Evolutionary conservation across 148 eudicot species (phyloP), one percentile per base, ranked within the genome.

Genomic region (Chenopodium suecicum): DNA sequence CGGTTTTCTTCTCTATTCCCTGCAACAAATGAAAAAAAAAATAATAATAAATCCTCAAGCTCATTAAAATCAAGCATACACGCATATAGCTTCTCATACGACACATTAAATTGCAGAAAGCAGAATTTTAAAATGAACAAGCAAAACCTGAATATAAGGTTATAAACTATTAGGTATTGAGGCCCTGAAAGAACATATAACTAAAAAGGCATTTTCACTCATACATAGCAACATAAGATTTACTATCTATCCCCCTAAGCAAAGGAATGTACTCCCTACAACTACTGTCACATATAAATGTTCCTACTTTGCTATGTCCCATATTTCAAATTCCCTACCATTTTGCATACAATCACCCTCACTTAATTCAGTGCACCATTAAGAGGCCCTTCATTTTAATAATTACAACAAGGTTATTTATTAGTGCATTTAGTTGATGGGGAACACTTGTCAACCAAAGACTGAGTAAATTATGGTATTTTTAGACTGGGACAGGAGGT

Each of bases 1-100:
- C 89, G 37, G 93, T 92, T 86, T 95, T 95, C 87, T 95, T 95
- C 84, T 95, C 98, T 70, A 95, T 95, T 34, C 98, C 98, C 98
- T 95, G 85, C 67, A 81, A 64, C 17, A 64, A 82, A 52, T 4
- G 16, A 48, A 74, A 52, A 74, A 64, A 31, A 25, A 27, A 27
- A 27, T 0, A 27, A 27, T 27, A 27, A 41, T 34, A 41, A 4
- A 22, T 60, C 56, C 56, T 2, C 3, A 47, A 75, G 34, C 73
- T 60, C 71, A 58, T 16, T 22, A 71, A 2, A 58, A 71, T 23
- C 17, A 23, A 14, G 31, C 14, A 65, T 11, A 2, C 23, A 34
- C 46, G 1, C 66, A 62, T 62, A 56, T 13, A 56, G 4, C 20
- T 3, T 56, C 7, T 22, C 7, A 54, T 54, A 52, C 22, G 16